A percentile compares a stretch with the other conserved stretches of the same genome.
Evolutionary conservation across 2,329 filamentous ascomycete species (phyloP).

Genomic region (Metarhizium anisopliae): DNA sequence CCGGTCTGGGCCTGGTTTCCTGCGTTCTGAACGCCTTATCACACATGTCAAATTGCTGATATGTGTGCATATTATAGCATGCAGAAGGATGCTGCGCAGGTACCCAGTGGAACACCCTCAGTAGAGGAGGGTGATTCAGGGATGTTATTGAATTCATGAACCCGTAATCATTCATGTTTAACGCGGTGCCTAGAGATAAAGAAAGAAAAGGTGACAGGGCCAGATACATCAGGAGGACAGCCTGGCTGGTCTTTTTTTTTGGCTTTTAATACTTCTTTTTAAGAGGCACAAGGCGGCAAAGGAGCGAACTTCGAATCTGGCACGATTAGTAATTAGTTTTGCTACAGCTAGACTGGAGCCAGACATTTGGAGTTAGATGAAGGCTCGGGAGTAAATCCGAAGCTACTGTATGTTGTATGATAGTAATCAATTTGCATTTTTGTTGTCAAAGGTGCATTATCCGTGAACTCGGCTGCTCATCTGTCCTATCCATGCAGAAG

Average conservation of each 20-base stretch:
- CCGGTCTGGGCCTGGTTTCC: conserved; percentile 19
- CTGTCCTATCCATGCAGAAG: no score
- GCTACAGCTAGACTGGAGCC: conserved; percentile 6
- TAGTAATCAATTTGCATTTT: conserved; percentile 3
- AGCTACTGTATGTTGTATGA: conserved; percentile 11
- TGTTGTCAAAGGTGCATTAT: not conserved
- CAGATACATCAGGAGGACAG: not conserved
- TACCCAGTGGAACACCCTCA: not conserved
- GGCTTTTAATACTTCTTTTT: not conserved
- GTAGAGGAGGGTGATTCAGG: conserved; percentile 12
- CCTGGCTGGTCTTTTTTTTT: not conserved
- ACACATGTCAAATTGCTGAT: not conserved
- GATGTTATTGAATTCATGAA: conserved; percentile 16
- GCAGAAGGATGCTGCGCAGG: not conserved
- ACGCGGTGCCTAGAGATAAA: not conserved
- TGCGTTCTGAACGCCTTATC: not conserved
- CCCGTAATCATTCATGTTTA: conserved; percentile 1
- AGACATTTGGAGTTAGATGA: conserved; percentile 4
- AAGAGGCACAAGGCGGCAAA: not conserved
- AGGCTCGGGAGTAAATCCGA: not conserved
- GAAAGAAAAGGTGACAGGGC: conserved; percentile 2
- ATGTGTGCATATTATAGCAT: not conserved
- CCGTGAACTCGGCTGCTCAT: not conserved
- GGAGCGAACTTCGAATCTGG: not conserved
- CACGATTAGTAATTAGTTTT: conserved; percentile 1